These are phyloP conservation scores for Geranium incanum DNA, from an alignment of 441 rosid species.

Conservation along the genomic window DNA sequence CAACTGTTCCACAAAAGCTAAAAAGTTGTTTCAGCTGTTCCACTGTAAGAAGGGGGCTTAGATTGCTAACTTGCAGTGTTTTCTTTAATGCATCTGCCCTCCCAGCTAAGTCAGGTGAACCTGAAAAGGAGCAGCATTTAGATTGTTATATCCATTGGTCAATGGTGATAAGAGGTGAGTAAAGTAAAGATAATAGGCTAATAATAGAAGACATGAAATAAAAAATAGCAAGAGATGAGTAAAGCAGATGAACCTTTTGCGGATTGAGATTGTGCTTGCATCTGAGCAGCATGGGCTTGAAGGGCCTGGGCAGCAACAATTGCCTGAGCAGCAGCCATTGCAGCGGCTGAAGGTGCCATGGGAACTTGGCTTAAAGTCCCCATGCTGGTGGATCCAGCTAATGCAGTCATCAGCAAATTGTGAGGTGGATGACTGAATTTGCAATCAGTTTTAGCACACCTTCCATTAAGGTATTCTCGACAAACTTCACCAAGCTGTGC, in stretches of 20 bases:
- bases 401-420: constrained; percentile 82
- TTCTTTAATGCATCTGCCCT: constrained; percentile 64
- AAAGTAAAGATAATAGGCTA: background rate
- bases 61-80: constrained; percentile 95
- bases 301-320: constrained; percentile 98
- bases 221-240: constrained; percentile 10
- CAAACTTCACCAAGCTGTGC: constrained; percentile 96
- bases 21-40: constrained; percentile 94
- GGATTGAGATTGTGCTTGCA: constrained; percentile 78
- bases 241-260: constrained; percentile 68
- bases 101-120: constrained; percentile 49
- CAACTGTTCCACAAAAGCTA: constrained; percentile 88
- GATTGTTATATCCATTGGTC: constrained; percentile 10
- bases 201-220: background rate
- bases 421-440: constrained; percentile 91
- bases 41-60: constrained; percentile 79
- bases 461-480: constrained; percentile 83
- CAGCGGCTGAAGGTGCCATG: constrained; percentile 99
- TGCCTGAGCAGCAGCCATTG: constrained; percentile 99
- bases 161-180: background rate
- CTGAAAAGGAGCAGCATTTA: constrained; percentile 30
- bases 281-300: constrained; percentile 98
- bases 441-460: constrained; percentile 75
- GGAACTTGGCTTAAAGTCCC: constrained; percentile 87
- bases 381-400: constrained; percentile 83